Evolutionary conservation across 2,329 filamentous ascomycete genomes (phyloP).

Genomic region (Phaeosphaeriaceae sp.): DNA sequence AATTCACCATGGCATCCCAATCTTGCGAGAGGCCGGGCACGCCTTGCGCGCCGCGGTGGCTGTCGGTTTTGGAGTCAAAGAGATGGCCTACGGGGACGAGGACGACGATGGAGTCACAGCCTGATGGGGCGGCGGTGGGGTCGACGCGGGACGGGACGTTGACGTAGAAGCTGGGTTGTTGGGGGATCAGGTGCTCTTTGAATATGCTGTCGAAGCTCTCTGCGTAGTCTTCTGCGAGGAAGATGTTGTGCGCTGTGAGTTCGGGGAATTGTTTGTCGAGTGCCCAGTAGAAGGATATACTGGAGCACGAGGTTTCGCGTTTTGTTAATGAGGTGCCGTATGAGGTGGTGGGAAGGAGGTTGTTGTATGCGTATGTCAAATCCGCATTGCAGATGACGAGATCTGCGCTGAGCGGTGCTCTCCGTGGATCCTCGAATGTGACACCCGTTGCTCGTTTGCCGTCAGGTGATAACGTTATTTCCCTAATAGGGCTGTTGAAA

Average conservation of each 20-base stretch:
- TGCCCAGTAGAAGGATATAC: conserved; percentile 80
- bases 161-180: conserved; percentile 76
- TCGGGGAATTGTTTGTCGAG: conserved; percentile 67
- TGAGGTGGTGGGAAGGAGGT: conserved; percentile 66
- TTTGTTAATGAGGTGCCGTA: conserved; percentile 53
- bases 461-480: conserved; percentile 61
- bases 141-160: conserved; percentile 77
- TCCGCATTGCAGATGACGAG: conserved; percentile 76
- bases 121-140: conserved; percentile 69
- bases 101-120: conserved; percentile 71
- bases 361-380: conserved; percentile 75
- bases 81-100: conserved; percentile 77
- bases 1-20: conserved; percentile 66
- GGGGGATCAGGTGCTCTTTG: conserved; percentile 70
- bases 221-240: conserved; percentile 74
- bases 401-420: conserved; percentile 65
- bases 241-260: conserved; percentile 76
- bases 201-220: conserved; percentile 81
- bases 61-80: conserved; percentile 51
- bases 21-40: conserved; percentile 58
- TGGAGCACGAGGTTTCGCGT: conserved; percentile 70
- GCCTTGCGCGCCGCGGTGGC: conserved; percentile 49
- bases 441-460: conserved; percentile 66
- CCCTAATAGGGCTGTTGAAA: conserved; percentile 64
- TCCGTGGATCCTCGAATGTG: conserved; percentile 62